Evolutionary conservation across 345 rosid genomes (phyloP), one percentile per base, ranked within the genome.

Genomic region (Salix brachista): DNA sequence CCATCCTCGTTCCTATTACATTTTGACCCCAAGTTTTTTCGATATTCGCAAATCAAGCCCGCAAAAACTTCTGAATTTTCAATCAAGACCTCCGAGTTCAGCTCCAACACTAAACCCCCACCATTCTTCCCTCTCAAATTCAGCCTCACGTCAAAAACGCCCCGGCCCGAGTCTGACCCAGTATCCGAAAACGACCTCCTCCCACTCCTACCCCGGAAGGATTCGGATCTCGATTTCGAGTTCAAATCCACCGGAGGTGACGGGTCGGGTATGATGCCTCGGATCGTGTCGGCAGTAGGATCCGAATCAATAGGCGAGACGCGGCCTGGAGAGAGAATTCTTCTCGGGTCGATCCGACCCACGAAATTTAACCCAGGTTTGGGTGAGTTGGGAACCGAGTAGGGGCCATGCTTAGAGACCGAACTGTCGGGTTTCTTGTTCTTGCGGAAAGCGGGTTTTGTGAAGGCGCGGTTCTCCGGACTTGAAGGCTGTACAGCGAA

Each of bases 261-360:
- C 1, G 82, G 82, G 61, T 54, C 73, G 34, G 74, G 77, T 69
- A 65, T 68, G 28, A 74, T 42, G 16, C 85, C 88, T 69, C 76
- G 85, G 60, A 26, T 21, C 50, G 84, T 60, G 5, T 69, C 78
- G 80, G 69, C 54, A 36, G 76, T 79, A 30, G 85, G 87, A 78
- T 88, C 88, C 34, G 91, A 81, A 83, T 95, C 99, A 50, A 95
- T 91, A 3, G 99, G 98, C 18, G 98, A 95, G 78, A 95, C 97
- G 46, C 98, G 93, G 44, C 98, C 98, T 8, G 97, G 99, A 0
- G 98, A 95, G 79, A 93, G 87, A 85, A 95, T 95, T 83, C 97
- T 86, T 58, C 97, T 94, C 12, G 89, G 96, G 87, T 91, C 97
- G 73, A 90, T 91, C 87, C 92, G 90, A 71, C 90, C 90, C 28